Conservation (phyloP, 805 yeast genomes). For the Cyberlindnera maritima region DNA sequence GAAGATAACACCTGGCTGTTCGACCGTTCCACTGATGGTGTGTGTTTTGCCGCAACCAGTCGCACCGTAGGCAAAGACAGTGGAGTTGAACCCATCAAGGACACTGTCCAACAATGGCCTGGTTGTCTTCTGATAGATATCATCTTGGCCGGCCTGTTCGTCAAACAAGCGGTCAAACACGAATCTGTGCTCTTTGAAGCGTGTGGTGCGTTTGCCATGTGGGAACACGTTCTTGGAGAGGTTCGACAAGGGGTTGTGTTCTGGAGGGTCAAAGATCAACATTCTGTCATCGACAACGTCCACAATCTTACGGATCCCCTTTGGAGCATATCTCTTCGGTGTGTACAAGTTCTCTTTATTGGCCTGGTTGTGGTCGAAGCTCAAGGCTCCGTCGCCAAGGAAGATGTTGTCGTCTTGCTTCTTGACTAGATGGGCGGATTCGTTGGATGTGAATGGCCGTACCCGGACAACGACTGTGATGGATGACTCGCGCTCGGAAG, state of each 20-base stretch:
- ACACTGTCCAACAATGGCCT: constrained; percentile 70
- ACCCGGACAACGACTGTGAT: constrained; percentile 78
- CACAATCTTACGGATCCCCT: constrained; percentile 64
- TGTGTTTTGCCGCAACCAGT: constrained; percentile 98
- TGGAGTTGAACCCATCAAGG: constrained; percentile 83
- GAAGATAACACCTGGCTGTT: constrained; percentile 76
- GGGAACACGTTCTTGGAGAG: constrained; percentile 35
- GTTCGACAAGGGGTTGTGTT: constrained; percentile 51
- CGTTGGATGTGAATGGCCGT: constrained; percentile 71
- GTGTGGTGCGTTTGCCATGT: constrained; percentile 35
- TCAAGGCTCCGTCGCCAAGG: constrained; percentile 54
- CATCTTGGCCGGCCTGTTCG: constrained; percentile 57
- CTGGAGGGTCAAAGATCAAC: constrained; percentile 86
- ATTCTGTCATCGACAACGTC: constrained; percentile 81
- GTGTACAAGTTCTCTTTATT: constrained; percentile 22
- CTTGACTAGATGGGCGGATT: constrained; percentile 45
- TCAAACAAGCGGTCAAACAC: constrained; percentile 82
- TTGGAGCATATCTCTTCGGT: constrained; percentile 32
- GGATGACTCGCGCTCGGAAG: constrained; percentile 43
- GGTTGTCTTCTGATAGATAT: constrained; percentile 66
- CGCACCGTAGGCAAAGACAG: constrained; percentile 95
- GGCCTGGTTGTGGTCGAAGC: constrained; percentile 19
- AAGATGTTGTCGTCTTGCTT: constrained; percentile 39
- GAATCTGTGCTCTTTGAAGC: constrained; percentile 72
- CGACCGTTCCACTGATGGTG: constrained; percentile 76